Base-by-base conservation (phyloP, 345 rosid genomes). In the Euphorbia tirucalli region DNA sequence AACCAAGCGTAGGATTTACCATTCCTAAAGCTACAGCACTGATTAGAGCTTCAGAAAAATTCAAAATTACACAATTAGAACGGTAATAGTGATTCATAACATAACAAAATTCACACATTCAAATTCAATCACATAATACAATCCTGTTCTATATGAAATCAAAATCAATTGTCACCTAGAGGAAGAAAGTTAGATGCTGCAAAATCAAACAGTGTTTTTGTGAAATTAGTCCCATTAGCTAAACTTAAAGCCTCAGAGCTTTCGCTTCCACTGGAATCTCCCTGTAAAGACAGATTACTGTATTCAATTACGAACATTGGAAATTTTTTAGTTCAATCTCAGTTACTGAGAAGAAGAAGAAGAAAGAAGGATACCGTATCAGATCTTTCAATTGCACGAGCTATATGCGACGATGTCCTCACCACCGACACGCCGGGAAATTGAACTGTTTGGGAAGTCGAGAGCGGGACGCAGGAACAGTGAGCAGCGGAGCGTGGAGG, bases 11-110 rank as follows among this genome's bases (percentile, higher is more conserved):
- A 27, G 81, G 81, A 68, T 69, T 65, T 27, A 58, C 71, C 43
- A 78, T 55, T 58, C 81, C 81, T 58, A 69, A 54, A 57, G 74
- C 65, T 65, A 78, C 81, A 19, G 71, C 71, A 70, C 62, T 74
- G 16, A 59, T 13, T 25, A 59, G 31, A 59, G 63, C 63, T 59
- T 30, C 63, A 27, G 1, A 56, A 27, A 59, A 27, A 68, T 22
- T 55, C 27, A 14, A 59, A 28, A 4, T 13, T 15, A 2, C 9
- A 59, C 14, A 59, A 59, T 59, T 28, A 28, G 37, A 59, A 57
- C 7, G 0, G 22, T 21, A 55, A 55, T 1, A 6, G 1, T 21
- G 7, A 55, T 24, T 7, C 11, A 24, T 19, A 21, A 56, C 24
- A 24, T 56, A 56, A 56, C 61, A 22, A 56, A 56, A 19, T 24